Percentiles rank a stretch among this genome's conserved stretches.
phyloP scores from a whole-genome alignment of 1,284 basidiomycete species.

The Ustanciosporium gigantosporum region DNA sequence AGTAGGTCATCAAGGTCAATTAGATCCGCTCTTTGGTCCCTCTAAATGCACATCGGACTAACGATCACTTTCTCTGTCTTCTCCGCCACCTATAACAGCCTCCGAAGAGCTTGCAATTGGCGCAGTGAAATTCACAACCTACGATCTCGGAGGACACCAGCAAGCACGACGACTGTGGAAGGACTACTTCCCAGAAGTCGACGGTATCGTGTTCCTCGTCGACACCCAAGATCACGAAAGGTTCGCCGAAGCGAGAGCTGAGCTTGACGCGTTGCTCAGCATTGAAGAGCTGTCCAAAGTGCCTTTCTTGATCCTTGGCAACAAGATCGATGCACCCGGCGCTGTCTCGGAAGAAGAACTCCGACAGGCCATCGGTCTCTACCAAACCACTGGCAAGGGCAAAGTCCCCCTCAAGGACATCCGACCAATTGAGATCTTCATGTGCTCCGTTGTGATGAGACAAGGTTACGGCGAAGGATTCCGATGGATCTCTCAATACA shows the following conservation, averaged over 20 bases:
- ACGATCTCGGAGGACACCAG: conserved; percentile 96
- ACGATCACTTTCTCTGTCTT: neutral
- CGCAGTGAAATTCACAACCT: conserved; percentile 98
- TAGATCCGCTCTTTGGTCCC: too few species aligned
- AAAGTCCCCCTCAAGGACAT: conserved; percentile 96
- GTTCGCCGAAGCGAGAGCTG: conserved; percentile 92
- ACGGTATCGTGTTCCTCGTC: conserved; percentile 97
- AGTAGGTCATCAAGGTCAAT: conserved; percentile 67
- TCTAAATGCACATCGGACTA: too few species aligned
- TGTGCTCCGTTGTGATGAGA: conserved; percentile 99
- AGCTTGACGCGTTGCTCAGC: conserved; percentile 89
- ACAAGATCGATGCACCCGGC: conserved; percentile 99
- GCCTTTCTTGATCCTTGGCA: conserved; percentile 96
- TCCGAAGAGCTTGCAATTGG: conserved; percentile 99
- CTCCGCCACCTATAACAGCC: conserved; percentile 69
- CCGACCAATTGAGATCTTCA: conserved; percentile 98
- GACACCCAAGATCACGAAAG: conserved; percentile 96
- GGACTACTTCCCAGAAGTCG: conserved; percentile 99
- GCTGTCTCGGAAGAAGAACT: conserved; percentile 98
- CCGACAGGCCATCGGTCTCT: conserved; percentile 89
- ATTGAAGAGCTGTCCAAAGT: conserved; percentile 85
- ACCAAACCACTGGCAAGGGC: conserved; percentile 99
- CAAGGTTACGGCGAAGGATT: conserved; percentile 99
- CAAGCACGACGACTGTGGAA: conserved; percentile 98
- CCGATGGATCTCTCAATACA: conserved; percentile 97